These are phyloP conservation scores for Pelargonium exstipulatum DNA, from an alignment of 441 rosid genomes.

Conservation along the genomic window DNA sequence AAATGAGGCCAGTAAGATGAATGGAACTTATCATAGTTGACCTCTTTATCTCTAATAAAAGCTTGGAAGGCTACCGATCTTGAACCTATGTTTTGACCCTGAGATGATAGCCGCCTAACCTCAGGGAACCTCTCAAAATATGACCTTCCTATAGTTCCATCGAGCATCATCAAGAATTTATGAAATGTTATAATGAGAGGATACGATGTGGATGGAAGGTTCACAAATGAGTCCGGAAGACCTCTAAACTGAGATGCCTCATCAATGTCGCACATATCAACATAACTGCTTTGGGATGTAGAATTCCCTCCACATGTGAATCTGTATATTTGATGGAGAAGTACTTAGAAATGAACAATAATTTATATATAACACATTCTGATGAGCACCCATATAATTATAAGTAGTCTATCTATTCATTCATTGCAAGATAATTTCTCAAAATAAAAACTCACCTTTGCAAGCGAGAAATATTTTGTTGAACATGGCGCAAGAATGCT, in stretches of 20 bases:
- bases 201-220: slow-evolving; percentile 3
- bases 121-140: slow-evolving; percentile 19
- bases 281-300: slow-evolving; percentile 1
- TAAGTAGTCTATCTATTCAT: too few species aligned
- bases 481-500: slow-evolving; percentile 14
- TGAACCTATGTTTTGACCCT: slow-evolving; percentile 3
- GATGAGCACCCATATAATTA: too few species aligned
- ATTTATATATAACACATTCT: too few species aligned
- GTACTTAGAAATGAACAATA: neutral
- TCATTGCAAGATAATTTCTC: too few species aligned
- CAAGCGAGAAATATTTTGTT: slow-evolving; percentile 17
- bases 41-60: slow-evolving; percentile 19
- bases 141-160: slow-evolving; percentile 21
- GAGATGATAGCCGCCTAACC: slow-evolving; percentile 6
- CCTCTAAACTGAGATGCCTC: slow-evolving; percentile 14
- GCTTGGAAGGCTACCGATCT: slow-evolving; percentile 17
- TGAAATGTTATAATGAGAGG: slow-evolving; percentile 21
- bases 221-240: slow-evolving; percentile 18
- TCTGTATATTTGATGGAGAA: slow-evolving; percentile 8
- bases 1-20: slow-evolving; percentile 19
- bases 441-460: slow-evolving; percentile 16
- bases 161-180: slow-evolving; percentile 25
- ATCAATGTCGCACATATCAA: slow-evolving; percentile 8
- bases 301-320: slow-evolving; percentile 12
- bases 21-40: slow-evolving; percentile 13